Conservation (phyloP, 1,139 yeast species). For the Casaregolazyma lundiana region DNA sequence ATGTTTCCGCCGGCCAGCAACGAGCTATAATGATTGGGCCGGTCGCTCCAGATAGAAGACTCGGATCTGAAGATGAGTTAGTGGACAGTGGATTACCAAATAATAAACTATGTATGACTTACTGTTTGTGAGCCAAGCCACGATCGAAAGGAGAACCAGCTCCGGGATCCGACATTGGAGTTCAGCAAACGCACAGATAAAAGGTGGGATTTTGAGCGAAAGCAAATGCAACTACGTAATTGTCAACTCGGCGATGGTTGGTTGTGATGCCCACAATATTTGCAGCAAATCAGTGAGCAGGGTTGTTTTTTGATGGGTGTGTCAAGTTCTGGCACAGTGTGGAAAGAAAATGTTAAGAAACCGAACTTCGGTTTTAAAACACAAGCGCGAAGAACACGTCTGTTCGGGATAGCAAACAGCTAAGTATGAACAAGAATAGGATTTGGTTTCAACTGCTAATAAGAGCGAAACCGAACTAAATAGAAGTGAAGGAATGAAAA, state of each 20-base stretch:
- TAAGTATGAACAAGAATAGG: no score
- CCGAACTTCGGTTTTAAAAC: background rate
- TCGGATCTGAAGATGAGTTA: background rate
- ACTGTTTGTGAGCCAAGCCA: constrained; percentile 11
- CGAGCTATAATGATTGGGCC: background rate
- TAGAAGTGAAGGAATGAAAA: no score
- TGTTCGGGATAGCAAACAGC: background rate
- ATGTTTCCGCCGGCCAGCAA: background rate
- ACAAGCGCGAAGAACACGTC: no score
- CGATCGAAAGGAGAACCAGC: constrained; percentile 27
- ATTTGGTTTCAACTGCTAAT: no score
- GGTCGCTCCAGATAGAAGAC: background rate
- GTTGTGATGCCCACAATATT: background rate
- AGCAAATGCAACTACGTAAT: background rate
- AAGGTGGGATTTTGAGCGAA: background rate
- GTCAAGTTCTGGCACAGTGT: background rate
- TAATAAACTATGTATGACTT: background rate
- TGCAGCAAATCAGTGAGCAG: background rate
- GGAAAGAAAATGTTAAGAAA: background rate
- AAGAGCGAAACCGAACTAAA: no score
- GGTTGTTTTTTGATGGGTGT: background rate
- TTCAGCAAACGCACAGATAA: no score
- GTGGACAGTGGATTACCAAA: background rate
- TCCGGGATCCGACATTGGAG: constrained; percentile 22
- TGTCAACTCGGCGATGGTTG: background rate